A percentile compares a stretch with the other conserved stretches of the same genome.
phyloP scores from a whole-genome alignment of 2,329 filamentous ascomycete species.

The Aspergillus chevalieri region DNA sequence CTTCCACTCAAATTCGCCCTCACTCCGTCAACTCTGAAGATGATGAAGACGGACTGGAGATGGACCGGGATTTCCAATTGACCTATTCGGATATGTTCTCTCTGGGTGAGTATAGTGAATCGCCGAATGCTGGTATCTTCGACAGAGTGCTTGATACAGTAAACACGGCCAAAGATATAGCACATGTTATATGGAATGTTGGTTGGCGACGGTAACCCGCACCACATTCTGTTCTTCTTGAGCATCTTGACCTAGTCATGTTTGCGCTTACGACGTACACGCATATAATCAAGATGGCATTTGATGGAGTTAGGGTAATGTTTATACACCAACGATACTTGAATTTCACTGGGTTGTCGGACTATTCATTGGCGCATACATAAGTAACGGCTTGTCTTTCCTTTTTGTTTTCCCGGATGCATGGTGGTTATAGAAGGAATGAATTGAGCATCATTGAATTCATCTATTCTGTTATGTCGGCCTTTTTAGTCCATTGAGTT shows the following conservation, averaged over 20 bases:
- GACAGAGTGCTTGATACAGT: conserved; percentile 75
- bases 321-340: background rate
- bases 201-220: conserved; percentile 51
- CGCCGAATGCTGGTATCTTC: conserved; percentile 59
- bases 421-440: background rate
- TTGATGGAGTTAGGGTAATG: background rate
- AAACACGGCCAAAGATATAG: conserved; percentile 59
- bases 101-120: conserved; percentile 72
- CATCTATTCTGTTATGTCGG: no score
- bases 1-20: conserved; percentile 14
- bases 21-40: conserved; percentile 35
- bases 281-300: conserved; percentile 1
- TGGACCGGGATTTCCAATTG: conserved; percentile 59
- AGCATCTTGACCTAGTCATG: no score
- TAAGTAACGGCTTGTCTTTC: background rate
- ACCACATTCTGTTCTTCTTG: background rate
- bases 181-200: conserved; percentile 62
- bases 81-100: conserved; percentile 88
- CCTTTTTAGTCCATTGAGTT: background rate
- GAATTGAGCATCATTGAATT: no score
- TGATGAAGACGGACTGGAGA: conserved; percentile 52
- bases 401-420: background rate
- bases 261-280: background rate
- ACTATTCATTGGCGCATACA: background rate
- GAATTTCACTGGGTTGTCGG: background rate